These are phyloP conservation scores for Solanum virginianum DNA, from an alignment of 257 asterid species.

Conservation along the genomic window DNA sequence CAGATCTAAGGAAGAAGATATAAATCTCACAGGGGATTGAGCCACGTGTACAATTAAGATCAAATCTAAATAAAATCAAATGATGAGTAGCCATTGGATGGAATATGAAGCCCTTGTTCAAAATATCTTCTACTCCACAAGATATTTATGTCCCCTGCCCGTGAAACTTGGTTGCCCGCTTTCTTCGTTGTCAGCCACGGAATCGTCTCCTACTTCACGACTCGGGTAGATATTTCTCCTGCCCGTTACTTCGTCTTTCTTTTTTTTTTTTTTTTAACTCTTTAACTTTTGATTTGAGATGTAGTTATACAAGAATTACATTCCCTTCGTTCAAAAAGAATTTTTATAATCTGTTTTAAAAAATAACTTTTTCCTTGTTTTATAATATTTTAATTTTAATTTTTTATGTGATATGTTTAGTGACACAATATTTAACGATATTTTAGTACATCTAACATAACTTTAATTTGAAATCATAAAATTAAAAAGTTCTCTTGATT, in stretches of 20 bases:
- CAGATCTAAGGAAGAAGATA: slow-evolving; percentile 6
- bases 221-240: slow-evolving; percentile 4
- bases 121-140: background rate
- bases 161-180: background rate
- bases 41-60: slow-evolving; percentile 28
- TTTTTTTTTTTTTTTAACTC: too few relatives aligned
- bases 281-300: background rate
- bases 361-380: too few relatives aligned
- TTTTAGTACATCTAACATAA: too few relatives aligned
- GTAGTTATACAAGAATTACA: background rate
- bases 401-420: too few relatives aligned
- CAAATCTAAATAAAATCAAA: slow-evolving; percentile 8
- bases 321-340: too few relatives aligned
- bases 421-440: too few relatives aligned
- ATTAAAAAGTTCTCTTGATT: too few relatives aligned
- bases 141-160: background rate
- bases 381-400: too few relatives aligned
- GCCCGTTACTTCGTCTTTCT: background rate
- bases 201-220: background rate
- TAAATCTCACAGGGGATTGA: slow-evolving; percentile 16
- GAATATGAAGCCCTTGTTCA: background rate
- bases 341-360: too few relatives aligned
- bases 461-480: too few relatives aligned
- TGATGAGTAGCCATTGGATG: slow-evolving; percentile 21
- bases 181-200: slow-evolving; percentile 6